Conservation (phyloP, 345 rosid genomes). For the Euphorbia tirucalli region DNA sequence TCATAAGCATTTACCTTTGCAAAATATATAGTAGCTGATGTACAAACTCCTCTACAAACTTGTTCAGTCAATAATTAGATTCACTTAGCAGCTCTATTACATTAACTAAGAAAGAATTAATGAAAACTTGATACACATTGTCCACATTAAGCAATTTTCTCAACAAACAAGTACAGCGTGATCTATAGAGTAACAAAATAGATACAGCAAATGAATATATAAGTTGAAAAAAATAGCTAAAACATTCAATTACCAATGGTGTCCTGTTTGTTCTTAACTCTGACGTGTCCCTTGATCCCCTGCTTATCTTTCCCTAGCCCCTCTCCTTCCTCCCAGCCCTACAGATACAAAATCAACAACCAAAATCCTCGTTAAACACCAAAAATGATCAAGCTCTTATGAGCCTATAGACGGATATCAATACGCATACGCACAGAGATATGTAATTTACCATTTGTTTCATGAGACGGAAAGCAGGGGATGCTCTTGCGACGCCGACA, state of each 20-base stretch:
- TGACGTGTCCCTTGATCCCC: conserved; percentile 86
- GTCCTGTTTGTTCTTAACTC: conserved; percentile 89
- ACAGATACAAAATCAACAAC: conserved; percentile 2
- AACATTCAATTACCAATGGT: conserved; percentile 47
- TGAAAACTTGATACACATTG: background rate
- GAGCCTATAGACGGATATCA: background rate
- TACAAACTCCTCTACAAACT: no score
- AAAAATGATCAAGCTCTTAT: background rate
- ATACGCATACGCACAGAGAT: background rate
- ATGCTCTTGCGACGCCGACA: conserved; percentile 71
- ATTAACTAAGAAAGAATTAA: background rate
- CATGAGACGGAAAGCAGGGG: conserved; percentile 95
- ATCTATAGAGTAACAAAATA: background rate
- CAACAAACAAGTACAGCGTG: background rate
- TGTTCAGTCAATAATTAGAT: background rate
- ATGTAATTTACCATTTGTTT: conserved; percentile 69
- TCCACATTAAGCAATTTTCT: background rate
- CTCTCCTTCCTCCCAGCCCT: conserved; percentile 99
- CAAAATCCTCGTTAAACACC: conserved; percentile 1
- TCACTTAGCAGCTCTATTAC: background rate
- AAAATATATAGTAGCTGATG: no score
- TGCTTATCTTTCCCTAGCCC: conserved; percentile 98
- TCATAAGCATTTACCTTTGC: conserved; percentile 8
- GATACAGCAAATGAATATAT: background rate
- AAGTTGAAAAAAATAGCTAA: background rate